Base-by-base conservation (phyloP, 169 alveolate genomes). In the Plasmodium coatneyi region DNA sequence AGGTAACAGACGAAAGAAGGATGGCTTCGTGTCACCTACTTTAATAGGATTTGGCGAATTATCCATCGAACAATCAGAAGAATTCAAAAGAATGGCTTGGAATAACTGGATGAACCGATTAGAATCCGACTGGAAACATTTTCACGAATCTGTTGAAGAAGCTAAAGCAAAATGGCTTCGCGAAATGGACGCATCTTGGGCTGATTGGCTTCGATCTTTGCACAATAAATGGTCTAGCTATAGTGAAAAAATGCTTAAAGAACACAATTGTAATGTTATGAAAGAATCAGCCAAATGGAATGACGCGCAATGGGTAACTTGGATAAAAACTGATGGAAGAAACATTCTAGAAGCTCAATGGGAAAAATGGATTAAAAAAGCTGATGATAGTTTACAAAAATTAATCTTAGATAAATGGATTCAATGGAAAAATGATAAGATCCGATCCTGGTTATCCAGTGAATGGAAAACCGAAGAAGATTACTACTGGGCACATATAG, bases 381-480 rank as follows among this genome's bases (percentile, higher is more conserved):
- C 10, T 0, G 66, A 78, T 78, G 0, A 39, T 10, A 4, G 10
- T 9, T 10, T 78, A 78, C 22, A 28, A 16, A 30, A 78, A 6
- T 19, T 78, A 39, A 39, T 28, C 6, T 78, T 32, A 39, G 28
- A 78, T 78, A 78, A 78, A 78, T 78, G 83, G 83, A n/a, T 78
- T 78, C 70, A 78, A 36, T 78, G 83, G 83, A 78, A 39, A 78
- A 78, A 78, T 78, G 60, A 39, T 36, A 78, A 78, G 28, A 78
- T 78, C 25, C 41, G 60, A 39, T 78, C 83, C 22, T 78, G 83
- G 83, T 36, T 78, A 78, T 30, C 43, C 41, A 19, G 52, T 78
- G 83, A 78, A 78, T 78, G 83, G 83, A 78, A 78, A 78, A 19
- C 83, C 66, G 83, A 78, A 78, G 83, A 78, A 78, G 83, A 78